Percentiles rank a stretch among this genome's conserved stretches.
Conservation (phyloP, 768 basidiomycete genomes). For the Candolleomyces efflorescens region DNA sequence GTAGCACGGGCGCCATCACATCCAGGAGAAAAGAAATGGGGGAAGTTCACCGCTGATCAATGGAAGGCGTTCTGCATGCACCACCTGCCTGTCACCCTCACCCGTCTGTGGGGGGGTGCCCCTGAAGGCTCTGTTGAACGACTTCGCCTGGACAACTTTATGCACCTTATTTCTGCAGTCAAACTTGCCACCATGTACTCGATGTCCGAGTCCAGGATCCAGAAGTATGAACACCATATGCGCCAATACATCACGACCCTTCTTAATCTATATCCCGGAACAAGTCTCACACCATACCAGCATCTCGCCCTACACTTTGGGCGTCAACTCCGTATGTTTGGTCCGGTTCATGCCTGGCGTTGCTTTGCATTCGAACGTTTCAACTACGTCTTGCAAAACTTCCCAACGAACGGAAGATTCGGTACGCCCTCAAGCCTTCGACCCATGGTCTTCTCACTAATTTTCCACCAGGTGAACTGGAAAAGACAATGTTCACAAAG, state of each 20-base stretch:
- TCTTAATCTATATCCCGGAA: constrained; percentile 24
- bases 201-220: constrained; percentile 17
- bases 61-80: constrained; percentile 23
- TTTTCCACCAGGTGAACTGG: no score
- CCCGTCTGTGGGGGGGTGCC: constrained; percentile 28
- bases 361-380: constrained; percentile 23
- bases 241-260: constrained; percentile 26
- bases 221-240: constrained; percentile 25
- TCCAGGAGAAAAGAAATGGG: constrained; percentile 11
- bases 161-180: constrained; percentile 31
- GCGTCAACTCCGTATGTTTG: constrained; percentile 23
- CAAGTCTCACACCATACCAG: constrained; percentile 28
- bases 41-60: constrained; percentile 30
- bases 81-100: constrained; percentile 32
- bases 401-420: constrained; percentile 1
- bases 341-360: constrained; percentile 33
- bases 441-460: no score
- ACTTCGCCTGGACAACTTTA: constrained; percentile 25
- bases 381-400: constrained; percentile 2
- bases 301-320: constrained; percentile 36
- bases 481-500: no score
- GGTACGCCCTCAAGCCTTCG: no score
- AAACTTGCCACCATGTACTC: constrained; percentile 22
- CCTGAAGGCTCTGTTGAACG: constrained; percentile 7
- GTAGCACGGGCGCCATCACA: constrained; percentile 10